These are phyloP conservation scores for Candida pseudofarinosa DNA, from an alignment of 805 yeast genomes.

Conservation along the genomic window DNA sequence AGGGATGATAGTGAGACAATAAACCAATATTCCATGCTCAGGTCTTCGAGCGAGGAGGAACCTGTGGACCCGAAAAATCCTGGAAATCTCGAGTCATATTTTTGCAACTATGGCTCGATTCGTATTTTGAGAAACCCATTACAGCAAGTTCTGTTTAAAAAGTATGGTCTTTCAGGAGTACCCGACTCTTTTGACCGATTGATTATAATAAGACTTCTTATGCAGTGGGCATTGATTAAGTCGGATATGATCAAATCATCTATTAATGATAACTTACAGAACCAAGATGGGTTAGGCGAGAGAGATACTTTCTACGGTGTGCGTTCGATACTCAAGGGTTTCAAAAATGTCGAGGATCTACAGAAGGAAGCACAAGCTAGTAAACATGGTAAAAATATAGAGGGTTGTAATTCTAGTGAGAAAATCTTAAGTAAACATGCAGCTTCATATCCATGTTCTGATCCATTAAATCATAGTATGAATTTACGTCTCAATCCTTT, in stretches of 20 bases:
- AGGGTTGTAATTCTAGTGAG: constrained; percentile 2
- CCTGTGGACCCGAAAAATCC: constrained; percentile 24
- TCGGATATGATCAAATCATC: constrained; percentile 26
- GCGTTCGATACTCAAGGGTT: constrained; percentile 33
- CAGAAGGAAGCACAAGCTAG: constrained; percentile 26
- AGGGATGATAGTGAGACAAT: constrained; percentile 15
- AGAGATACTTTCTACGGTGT: constrained; percentile 35
- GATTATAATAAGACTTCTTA: constrained; percentile 31
- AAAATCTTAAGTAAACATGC: neutral
- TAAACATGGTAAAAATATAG: constrained; percentile 19
- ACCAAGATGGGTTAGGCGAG: constrained; percentile 37
- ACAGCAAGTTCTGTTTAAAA: constrained; percentile 19
- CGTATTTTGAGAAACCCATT: constrained; percentile 18
- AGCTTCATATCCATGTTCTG: constrained; percentile 35
- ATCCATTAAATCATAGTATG: constrained; percentile 32
- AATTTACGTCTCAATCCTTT: constrained; percentile 31
- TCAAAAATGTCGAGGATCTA: constrained; percentile 25
- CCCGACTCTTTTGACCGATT: constrained; percentile 29
- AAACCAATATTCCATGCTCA: neutral
- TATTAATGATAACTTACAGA: constrained; percentile 18
- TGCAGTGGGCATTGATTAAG: constrained; percentile 32
- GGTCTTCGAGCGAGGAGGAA: constrained; percentile 1
- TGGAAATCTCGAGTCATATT: constrained; percentile 12
- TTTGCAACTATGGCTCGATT: constrained; percentile 11
- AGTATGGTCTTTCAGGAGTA: constrained; percentile 29